Evolutionary conservation across 1,139 yeast species (phyloP).

Genomic region (Yamadazyma pseudoaaseri): DNA sequence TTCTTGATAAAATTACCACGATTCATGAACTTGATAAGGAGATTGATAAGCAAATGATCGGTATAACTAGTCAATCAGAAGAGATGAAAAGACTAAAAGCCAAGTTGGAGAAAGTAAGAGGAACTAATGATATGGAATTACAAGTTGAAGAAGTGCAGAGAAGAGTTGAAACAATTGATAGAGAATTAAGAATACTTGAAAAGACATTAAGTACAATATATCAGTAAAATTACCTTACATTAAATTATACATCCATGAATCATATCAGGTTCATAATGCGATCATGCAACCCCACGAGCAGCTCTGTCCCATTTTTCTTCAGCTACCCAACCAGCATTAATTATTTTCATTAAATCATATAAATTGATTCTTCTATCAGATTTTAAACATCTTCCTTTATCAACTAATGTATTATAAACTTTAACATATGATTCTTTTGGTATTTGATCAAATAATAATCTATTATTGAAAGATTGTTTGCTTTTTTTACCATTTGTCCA

Average conservation of each 20-base stretch:
- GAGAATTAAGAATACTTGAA: slow-evolving; percentile 48
- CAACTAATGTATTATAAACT: slow-evolving; percentile 56
- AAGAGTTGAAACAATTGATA: slow-evolving; percentile 44
- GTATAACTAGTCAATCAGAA: slow-evolving; percentile 25
- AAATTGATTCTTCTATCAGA: slow-evolving; percentile 53
- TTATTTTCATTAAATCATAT: slow-evolving; percentile 55
- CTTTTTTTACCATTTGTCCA: slow-evolving; percentile 42
- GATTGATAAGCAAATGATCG: slow-evolving; percentile 36
- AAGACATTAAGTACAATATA: too few relatives aligned
- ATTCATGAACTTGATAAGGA: slow-evolving; percentile 40
- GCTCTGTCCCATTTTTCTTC: slow-evolving; percentile 65
- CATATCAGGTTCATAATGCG: too few relatives aligned
- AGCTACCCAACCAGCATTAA: slow-evolving; percentile 70
- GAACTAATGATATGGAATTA: slow-evolving; percentile 17
- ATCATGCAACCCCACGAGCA: slow-evolving; percentile 42
- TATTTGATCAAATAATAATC: slow-evolving; percentile 35
- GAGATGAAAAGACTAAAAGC: slow-evolving; percentile 20
- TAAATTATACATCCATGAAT: too few relatives aligned
- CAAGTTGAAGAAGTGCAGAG: slow-evolving; percentile 26
- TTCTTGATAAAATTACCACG: slow-evolving; percentile 44
- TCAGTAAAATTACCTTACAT: too few relatives aligned
- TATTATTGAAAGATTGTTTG: slow-evolving; percentile 18
- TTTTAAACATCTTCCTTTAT: slow-evolving; percentile 55
- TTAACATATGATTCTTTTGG: slow-evolving; percentile 51
- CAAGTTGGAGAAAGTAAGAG: slow-evolving; percentile 19